These are phyloP conservation scores for Pseudonitzschia pungens DNA, from an alignment of 108 stramenopile species.

Conservation along the genomic window DNA sequence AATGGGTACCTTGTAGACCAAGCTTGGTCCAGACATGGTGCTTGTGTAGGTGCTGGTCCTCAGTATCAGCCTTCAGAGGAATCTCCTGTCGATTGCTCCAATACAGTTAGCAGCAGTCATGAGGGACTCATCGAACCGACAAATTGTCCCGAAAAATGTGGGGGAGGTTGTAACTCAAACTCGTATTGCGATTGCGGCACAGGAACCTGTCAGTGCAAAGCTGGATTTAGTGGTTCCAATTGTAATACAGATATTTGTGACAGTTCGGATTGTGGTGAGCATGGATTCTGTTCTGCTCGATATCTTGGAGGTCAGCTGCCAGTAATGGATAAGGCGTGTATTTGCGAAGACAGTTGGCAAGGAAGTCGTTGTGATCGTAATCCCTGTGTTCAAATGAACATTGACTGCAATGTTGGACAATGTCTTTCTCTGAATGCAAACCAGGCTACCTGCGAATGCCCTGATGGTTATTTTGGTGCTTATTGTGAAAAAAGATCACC, in stretches of 20 bases:
- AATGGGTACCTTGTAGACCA: slow-evolving; percentile 5
- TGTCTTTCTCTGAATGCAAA: slow-evolving; percentile 23
- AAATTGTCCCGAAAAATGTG: slow-evolving; percentile 45
- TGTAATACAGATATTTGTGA: slow-evolving; percentile 47
- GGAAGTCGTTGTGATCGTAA: slow-evolving; percentile 40
- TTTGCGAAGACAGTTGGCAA: slow-evolving; percentile 42
- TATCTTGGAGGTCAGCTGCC: slow-evolving; percentile 42
- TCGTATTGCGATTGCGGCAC: slow-evolving; percentile 59
- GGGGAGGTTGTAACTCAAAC: slow-evolving; percentile 22
- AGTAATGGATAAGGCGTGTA: slow-evolving; percentile 29
- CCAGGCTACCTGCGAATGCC: slow-evolving; percentile 34
- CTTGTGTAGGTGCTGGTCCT: slow-evolving; percentile 29
- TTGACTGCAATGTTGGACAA: slow-evolving; percentile 31
- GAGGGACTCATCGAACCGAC: slow-evolving; percentile 26
- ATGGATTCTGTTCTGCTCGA: slow-evolving; percentile 45
- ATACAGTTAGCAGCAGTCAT: not conserved
- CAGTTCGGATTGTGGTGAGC: slow-evolving; percentile 40
- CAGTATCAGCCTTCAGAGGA: slow-evolving; percentile 11
- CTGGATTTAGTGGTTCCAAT: slow-evolving; percentile 40
- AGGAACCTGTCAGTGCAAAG: slow-evolving; percentile 44
- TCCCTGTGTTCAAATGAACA: slow-evolving; percentile 19
- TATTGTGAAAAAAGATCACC: slow-evolving; percentile 27
- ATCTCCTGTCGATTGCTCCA: not conserved
- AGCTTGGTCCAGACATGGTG: slow-evolving; percentile 39
- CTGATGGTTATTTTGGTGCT: slow-evolving; percentile 37